Evolutionary conservation across 2,329 filamentous ascomycete genomes (phyloP).

Genomic region (Epichloe scottii): DNA sequence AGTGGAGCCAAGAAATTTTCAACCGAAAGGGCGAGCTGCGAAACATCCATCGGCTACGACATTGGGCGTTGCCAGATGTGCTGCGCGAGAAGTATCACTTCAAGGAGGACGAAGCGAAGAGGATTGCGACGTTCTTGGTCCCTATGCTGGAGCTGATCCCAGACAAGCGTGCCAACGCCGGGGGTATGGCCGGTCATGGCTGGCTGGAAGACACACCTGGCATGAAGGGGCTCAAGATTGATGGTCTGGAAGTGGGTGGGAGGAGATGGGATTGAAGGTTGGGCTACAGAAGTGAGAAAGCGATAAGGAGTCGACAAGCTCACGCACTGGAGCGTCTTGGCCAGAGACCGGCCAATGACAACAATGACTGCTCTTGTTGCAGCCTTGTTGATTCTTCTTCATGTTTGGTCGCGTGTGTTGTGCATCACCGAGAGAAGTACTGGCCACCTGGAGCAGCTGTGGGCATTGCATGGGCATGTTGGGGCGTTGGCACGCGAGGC

Average conservation of each 20-base stretch:
- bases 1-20: constrained; percentile 98
- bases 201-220: constrained; percentile 80
- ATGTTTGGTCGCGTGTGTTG: background rate
- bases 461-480: background rate
- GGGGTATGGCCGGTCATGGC: constrained; percentile 77
- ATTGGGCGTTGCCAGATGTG: constrained; percentile 91
- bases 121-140: constrained; percentile 67
- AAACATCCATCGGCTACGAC: constrained; percentile 90
- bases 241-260: constrained; percentile 62
- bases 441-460: background rate
- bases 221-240: constrained; percentile 70
- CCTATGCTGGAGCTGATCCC: constrained; percentile 88
- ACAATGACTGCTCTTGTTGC: background rate
- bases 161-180: constrained; percentile 83
- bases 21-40: constrained; percentile 93
- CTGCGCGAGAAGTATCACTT: constrained; percentile 96
- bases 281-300: constrained; percentile 80
- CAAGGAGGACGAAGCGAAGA: constrained; percentile 64
- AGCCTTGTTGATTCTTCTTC: background rate
- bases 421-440: background rate
- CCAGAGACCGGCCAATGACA: background rate
- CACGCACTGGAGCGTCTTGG: constrained; percentile 1
- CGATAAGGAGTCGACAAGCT: constrained; percentile 34
- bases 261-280: constrained; percentile 89
- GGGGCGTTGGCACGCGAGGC: background rate